Base-by-base conservation (phyloP, 192 early-diverging fungal genomes). In the Umbelopsis sp. region DNA sequence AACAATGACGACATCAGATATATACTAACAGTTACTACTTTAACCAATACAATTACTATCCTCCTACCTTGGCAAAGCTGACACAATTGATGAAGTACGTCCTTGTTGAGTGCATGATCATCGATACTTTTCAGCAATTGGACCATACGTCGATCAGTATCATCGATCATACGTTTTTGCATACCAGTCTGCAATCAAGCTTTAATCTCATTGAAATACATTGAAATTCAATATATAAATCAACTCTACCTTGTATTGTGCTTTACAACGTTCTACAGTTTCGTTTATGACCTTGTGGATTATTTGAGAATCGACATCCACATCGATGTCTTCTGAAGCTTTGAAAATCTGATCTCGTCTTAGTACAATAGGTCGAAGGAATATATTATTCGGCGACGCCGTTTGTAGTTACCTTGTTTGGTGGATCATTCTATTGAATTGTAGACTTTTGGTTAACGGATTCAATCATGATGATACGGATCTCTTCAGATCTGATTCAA, bases 361-460 rank as follows among this genome's bases (percentile, higher is more conserved):
- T 7, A 9, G 25, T 38, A 65, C 36, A 36, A 50, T 45, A 4
- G 25, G 47, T 31, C 31, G 12, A 9, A 68, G 3, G 34, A 24
- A 12, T 1, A 20, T 29, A 16, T 67, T 1, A 43, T 34, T 5
- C 25, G 45, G 29, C 26, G 47, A 25, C 52, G 25, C 69, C 1
- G 24, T 50, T 56, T 44, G 43, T 14, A 41, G 29, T 24, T 73
- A 81, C 84, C 76, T 80, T 75, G 29, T 73, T 82, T 20, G 84
- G 84, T 24, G 84, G 84, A 59, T 85, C 84, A 66, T 85, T 85
- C 84, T 74, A 45, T 21, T 5, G 4, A 62, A 2, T 43, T 41
- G 38, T 41, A 41, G 38, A 25, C 11, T 2, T 17, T 4, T 0
- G 3, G 47, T 49, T n/a, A 49, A n/a, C 29, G 34, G 2, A 17